These are phyloP conservation scores for Harringtonia lauricola DNA, from an alignment of 2,329 filamentous ascomycete genomes.

Conservation along the genomic window DNA sequence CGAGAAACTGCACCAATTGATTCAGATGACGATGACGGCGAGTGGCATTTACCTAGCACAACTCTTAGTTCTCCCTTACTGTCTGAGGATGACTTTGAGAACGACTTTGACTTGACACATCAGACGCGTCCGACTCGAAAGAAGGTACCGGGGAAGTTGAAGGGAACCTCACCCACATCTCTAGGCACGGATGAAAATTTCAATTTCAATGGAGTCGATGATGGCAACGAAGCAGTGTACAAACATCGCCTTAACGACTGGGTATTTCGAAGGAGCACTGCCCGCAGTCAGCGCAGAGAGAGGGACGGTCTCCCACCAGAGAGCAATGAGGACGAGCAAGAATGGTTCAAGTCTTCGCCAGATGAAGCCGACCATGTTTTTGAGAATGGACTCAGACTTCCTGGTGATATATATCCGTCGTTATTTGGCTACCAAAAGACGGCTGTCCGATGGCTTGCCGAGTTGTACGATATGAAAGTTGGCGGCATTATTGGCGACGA, in stretches of 20 bases:
- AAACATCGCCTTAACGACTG: slow-evolving; percentile 65
- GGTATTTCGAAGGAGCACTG: slow-evolving; percentile 42
- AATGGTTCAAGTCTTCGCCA: slow-evolving; percentile 84
- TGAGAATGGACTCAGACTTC: slow-evolving; percentile 66
- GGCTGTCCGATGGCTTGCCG: slow-evolving; percentile 90
- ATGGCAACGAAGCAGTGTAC: slow-evolving; percentile 79
- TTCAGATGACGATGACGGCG: slow-evolving; percentile 12
- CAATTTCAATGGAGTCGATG: slow-evolving; percentile 57
- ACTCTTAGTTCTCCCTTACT: background rate
- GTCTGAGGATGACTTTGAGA: slow-evolving; percentile 12
- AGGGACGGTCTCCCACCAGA: slow-evolving; percentile 21
- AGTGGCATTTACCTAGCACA: slow-evolving; percentile 12
- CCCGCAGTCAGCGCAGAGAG: slow-evolving; percentile 24
- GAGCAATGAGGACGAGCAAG: slow-evolving; percentile 32
- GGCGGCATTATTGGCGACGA: slow-evolving; percentile 95
- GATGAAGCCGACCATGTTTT: slow-evolving; percentile 66
- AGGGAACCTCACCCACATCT: too few species aligned
- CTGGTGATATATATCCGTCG: slow-evolving; percentile 85
- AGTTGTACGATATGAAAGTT: slow-evolving; percentile 79
- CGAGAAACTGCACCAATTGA: slow-evolving; percentile 22
- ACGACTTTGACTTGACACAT: slow-evolving; percentile 16
- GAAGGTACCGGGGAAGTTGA: too few species aligned
- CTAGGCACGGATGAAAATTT: slow-evolving; percentile 28
- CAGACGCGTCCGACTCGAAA: background rate
- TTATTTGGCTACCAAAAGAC: slow-evolving; percentile 97